Evolutionary conservation across 176 grass and related monocot species (phyloP).

Genomic region (Themeda triandra): DNA sequence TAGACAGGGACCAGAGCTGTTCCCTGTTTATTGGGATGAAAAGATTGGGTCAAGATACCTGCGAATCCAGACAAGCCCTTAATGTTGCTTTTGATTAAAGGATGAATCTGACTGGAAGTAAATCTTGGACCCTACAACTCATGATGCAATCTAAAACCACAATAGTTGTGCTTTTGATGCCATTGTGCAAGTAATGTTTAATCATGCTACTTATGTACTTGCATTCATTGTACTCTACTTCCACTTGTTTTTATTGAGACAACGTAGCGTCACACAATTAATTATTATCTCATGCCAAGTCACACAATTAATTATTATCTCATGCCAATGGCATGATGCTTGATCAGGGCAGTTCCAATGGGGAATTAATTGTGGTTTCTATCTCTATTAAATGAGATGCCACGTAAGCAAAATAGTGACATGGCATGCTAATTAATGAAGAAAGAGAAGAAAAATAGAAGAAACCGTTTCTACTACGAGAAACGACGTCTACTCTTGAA

Average conservation of each 20-base stretch:
- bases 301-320: background rate
- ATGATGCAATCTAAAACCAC: background rate
- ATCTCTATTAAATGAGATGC: too few species aligned
- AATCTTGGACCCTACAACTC: slow-evolving; percentile 5
- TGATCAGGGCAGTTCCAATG: too few species aligned
- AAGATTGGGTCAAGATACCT: background rate
- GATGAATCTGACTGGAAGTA: slow-evolving; percentile 4
- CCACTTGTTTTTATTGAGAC: slow-evolving; percentile 21
- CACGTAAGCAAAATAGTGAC: too few species aligned
- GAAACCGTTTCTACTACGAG: too few species aligned
- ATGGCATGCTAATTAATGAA: too few species aligned
- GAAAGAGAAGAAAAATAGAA: too few species aligned
- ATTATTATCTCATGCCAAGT: background rate
- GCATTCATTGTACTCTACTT: background rate
- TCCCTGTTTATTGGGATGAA: background rate
- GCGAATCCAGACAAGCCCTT: background rate
- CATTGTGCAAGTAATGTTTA: background rate
- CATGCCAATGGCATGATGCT: too few species aligned
- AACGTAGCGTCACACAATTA: background rate
- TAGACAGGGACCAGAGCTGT: background rate
- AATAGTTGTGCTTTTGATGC: background rate
- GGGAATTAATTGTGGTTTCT: too few species aligned
- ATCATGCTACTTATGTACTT: slow-evolving; percentile 11
- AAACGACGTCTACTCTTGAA: too few species aligned
- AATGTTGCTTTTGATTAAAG: slow-evolving; percentile 25